phyloP scores from a whole-genome alignment of 306 rosid species.

The Carpinus fangiana region DNA sequence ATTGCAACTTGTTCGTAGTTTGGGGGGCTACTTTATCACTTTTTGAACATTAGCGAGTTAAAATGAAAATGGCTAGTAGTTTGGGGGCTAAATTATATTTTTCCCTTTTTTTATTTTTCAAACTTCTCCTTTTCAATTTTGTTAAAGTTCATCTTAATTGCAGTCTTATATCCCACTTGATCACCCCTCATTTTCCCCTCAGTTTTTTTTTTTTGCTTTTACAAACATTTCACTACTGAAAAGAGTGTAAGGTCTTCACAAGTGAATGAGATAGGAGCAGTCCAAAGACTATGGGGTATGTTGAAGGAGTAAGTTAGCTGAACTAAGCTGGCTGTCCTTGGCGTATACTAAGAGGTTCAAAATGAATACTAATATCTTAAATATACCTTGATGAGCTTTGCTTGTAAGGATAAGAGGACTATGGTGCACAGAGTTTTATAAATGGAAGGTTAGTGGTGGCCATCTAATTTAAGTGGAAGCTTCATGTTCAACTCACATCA shows the following conservation, averaged over 20 bases:
- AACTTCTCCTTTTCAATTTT: not conserved
- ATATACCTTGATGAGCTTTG: not conserved
- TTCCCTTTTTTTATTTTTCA: not conserved
- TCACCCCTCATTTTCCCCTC: not conserved
- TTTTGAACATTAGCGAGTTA: too few relatives aligned
- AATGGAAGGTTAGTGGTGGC: not conserved
- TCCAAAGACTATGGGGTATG: not conserved
- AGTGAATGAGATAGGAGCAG: not conserved
- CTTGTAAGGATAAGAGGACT: not conserved
- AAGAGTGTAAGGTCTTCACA: not conserved
- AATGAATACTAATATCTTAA: not conserved
- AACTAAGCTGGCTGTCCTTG: constrained; percentile 5
- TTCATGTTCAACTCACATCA: not conserved
- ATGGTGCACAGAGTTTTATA: not conserved
- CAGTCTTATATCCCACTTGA: not conserved
- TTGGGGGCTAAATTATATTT: not conserved
- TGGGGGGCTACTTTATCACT: too few relatives aligned
- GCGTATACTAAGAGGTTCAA: not conserved
- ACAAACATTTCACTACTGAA: not conserved
- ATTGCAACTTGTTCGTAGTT: too few relatives aligned
- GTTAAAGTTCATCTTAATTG: not conserved
- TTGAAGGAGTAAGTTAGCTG: not conserved
- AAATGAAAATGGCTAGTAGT: too few relatives aligned
- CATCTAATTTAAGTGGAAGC: not conserved
- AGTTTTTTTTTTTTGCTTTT: not conserved